Base-by-base conservation (phyloP, 73 alveolate genomes). In the Paramecium primaurelia region DNA sequence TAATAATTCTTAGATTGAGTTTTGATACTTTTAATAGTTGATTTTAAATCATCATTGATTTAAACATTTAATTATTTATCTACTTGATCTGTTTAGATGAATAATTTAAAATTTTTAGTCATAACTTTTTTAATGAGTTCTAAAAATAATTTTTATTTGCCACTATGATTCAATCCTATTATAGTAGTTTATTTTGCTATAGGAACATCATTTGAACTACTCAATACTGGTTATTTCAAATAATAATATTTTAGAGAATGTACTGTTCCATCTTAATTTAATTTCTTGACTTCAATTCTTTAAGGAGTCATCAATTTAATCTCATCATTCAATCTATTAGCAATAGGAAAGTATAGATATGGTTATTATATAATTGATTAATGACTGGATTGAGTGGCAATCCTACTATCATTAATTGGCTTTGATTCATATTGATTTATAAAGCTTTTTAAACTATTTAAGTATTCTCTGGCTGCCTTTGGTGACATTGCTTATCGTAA, bases 391-490 rank as follows among this genome's bases (percentile, higher is more conserved):
- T 34, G 18, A 26, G 58, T 18, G 25, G 25, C 49, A 18, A 36
- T 36, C 14, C 49, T 75, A 54, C 69, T 54, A 18, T 80, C 38
- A 32, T n/a, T n/a, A 0, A 42, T 12, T 12, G 71, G 73, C 49
- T 80, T 80, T 40, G 91, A 3, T 22, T 42, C 71, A 7, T 44
- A 34, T 8, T 80, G 51, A 80, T 80, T 80, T 2, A 80, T 47
- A 18, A 80, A 80, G 58, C 38, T 26, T 14, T 80, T 80, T 11
- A 80, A 36, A 42, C 49, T 80, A 26, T 80, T 80, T 20, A 80
- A 28, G 47, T 80, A 80, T 22, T 80, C 91, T 45, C 91, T 22
- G 30, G 91, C 91, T 45, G 58, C 75, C 26, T 42, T 45, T 6
- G 91, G 91, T 4, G 91, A 80, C 88, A 75, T 38, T 2, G 60